Evolutionary conservation across 345 rosid species (phyloP).

Genomic region (Populus euphratica): DNA sequence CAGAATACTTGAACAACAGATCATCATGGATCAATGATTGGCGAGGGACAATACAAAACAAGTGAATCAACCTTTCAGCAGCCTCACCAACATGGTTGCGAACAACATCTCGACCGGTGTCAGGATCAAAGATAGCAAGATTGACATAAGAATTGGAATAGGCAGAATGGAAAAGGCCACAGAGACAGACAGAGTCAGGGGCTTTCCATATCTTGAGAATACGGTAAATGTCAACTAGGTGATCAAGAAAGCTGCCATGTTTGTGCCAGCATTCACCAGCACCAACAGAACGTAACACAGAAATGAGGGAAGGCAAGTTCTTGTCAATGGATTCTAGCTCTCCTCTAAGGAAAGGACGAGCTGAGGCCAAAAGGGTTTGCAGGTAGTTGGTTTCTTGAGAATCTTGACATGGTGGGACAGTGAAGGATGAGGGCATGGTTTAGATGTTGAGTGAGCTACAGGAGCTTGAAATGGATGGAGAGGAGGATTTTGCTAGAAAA

Average conservation of each 20-base stretch:
- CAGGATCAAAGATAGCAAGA: slow-evolving; percentile 83
- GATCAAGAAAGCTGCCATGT: slow-evolving; percentile 89
- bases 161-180: slow-evolving; percentile 94
- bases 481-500: background rate
- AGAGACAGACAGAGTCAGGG: slow-evolving; percentile 73
- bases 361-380: slow-evolving; percentile 41
- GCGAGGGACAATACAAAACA: slow-evolving; percentile 78
- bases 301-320: slow-evolving; percentile 56
- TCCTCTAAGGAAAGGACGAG: slow-evolving; percentile 93
- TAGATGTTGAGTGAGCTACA: too few species aligned
- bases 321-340: slow-evolving; percentile 64
- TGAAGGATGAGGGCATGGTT: slow-evolving; percentile 9
- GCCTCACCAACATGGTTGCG: slow-evolving; percentile 71
- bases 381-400: background rate
- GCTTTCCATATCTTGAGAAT: slow-evolving; percentile 80
- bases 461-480: too few species aligned
- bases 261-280: slow-evolving; percentile 99
- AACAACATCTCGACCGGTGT: slow-evolving; percentile 80
- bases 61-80: slow-evolving; percentile 78
- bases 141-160: slow-evolving; percentile 92
- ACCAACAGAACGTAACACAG: slow-evolving; percentile 76
- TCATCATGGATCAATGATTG: slow-evolving; percentile 82
- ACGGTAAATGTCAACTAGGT: slow-evolving; percentile 73
- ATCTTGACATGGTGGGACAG: background rate
- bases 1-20: slow-evolving; percentile 68